Conservation (phyloP, 1,284 basidiomycete genomes). For the Leccinum subfulvum region DNA sequence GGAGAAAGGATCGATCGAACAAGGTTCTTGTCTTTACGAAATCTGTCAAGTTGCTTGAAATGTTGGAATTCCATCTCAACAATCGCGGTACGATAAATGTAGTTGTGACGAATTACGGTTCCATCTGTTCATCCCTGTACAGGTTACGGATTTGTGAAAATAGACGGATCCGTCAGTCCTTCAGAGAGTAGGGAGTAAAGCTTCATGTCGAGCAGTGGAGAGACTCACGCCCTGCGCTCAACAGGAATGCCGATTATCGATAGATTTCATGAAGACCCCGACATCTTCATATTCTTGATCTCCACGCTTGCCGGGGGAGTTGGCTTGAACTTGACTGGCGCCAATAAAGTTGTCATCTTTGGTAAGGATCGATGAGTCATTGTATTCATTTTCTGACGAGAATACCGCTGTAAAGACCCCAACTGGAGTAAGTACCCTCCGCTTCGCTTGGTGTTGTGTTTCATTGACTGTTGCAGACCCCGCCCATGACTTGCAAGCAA, state of each 20-base stretch:
- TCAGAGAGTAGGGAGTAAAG: conserved; percentile 51
- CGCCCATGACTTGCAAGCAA: conserved; percentile 83
- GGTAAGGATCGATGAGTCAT: conserved; percentile 43
- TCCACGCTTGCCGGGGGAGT: conserved; percentile 78
- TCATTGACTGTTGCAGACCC: conserved; percentile 53
- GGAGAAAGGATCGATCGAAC: conserved; percentile 62
- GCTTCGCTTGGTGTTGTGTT: not conserved
- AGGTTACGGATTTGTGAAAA: conserved; percentile 66
- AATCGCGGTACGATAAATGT: conserved; percentile 40
- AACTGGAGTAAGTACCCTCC: conserved; percentile 73
- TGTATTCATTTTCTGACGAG: not conserved
- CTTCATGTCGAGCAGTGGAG: not conserved
- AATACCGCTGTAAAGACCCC: conserved; percentile 55
- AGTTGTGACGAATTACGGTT: not conserved
- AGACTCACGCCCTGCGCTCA: conserved; percentile 13
- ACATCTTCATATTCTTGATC: conserved; percentile 76
- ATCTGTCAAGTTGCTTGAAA: conserved; percentile 77
- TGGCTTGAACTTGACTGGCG: conserved; percentile 71
- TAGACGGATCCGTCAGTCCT: conserved; percentile 73
- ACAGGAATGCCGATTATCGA: conserved; percentile 82
- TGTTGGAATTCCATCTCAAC: conserved; percentile 71
- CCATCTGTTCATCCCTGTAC: conserved; percentile 2
- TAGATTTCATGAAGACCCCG: conserved; percentile 71
- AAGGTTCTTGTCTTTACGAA: conserved; percentile 87
- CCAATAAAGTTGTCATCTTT: conserved; percentile 86